Percentiles rank a stretch among this genome's conserved stretches.
Conservation (phyloP, 2,329 filamentous ascomycete genomes). For the Fusarium citri region DNA sequence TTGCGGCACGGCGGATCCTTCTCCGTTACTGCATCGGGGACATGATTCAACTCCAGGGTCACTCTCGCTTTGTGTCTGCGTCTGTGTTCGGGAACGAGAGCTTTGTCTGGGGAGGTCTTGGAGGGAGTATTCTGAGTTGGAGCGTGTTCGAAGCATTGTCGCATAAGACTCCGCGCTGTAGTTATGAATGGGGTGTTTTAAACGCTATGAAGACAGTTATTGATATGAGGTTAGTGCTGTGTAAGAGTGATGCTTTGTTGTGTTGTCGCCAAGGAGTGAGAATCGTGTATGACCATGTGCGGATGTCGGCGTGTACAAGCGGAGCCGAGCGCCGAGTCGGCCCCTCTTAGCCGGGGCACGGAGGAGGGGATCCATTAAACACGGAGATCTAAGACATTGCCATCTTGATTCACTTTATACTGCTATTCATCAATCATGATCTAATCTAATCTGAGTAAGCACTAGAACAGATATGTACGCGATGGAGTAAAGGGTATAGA, state of each 20-base stretch:
- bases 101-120: conserved; percentile 30
- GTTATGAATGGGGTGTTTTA: neutral
- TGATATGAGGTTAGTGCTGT: neutral
- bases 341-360: conserved; percentile 24
- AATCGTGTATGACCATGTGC: conserved; percentile 12
- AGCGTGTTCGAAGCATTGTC: conserved; percentile 29
- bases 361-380: conserved; percentile 7
- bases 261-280: conserved; percentile 10
- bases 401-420: neutral
- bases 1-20: conserved; percentile 42
- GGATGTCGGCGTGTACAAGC: conserved; percentile 28
- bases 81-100: neutral
- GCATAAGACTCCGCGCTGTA: neutral
- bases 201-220: neutral
- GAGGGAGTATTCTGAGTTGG: conserved; percentile 40
- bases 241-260: neutral
- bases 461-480: neutral
- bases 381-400: conserved; percentile 7
- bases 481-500: neutral
- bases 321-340: conserved; percentile 27
- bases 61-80: neutral
- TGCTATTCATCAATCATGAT: neutral
- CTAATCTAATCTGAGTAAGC: neutral
- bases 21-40: conserved; percentile 31
- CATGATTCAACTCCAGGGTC: neutral